Evolutionary conservation across 73 alveolate genomes (phyloP).

Genomic region (Diophrys appendiculata): DNA sequence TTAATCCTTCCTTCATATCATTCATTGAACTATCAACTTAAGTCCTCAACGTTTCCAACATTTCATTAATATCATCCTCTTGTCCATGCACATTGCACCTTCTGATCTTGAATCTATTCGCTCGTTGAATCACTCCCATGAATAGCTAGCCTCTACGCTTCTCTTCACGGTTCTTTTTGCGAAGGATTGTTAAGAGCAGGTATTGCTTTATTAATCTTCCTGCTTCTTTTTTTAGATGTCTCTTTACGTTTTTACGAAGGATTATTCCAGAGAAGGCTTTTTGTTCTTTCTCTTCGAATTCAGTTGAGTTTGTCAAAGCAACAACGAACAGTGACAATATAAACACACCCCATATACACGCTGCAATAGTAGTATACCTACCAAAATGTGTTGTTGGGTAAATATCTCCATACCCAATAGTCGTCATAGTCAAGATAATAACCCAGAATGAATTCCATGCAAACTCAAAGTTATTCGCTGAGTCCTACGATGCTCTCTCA

Average conservation of each 20-base stretch:
- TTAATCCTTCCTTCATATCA: conserved; percentile 28
- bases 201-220: conserved; percentile 39
- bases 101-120: conserved; percentile 35
- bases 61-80: not conserved
- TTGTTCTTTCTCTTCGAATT: conserved; percentile 48
- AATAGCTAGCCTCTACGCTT: conserved; percentile 28
- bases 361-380: conserved; percentile 64
- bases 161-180: conserved; percentile 31
- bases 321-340: conserved; percentile 58
- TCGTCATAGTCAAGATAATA: conserved; percentile 69
- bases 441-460: conserved; percentile 82
- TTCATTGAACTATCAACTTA: conserved; percentile 33
- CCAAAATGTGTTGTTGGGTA: conserved; percentile 76
- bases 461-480: conserved; percentile 40
- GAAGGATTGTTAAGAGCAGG: conserved; percentile 15
- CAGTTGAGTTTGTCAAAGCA: conserved; percentile 54
- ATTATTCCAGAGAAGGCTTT: conserved; percentile 34
- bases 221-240: conserved; percentile 38
- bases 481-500: conserved; percentile 25
- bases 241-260: conserved; percentile 22
- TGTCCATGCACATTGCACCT: conserved; percentile 7
- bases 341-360: conserved; percentile 84
- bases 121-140: conserved; percentile 29
- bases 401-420: conserved; percentile 65
- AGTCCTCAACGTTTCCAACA: conserved; percentile 8